Base-by-base conservation (phyloP, 176 grass and related monocot species). In the Avena sativa region DNA sequence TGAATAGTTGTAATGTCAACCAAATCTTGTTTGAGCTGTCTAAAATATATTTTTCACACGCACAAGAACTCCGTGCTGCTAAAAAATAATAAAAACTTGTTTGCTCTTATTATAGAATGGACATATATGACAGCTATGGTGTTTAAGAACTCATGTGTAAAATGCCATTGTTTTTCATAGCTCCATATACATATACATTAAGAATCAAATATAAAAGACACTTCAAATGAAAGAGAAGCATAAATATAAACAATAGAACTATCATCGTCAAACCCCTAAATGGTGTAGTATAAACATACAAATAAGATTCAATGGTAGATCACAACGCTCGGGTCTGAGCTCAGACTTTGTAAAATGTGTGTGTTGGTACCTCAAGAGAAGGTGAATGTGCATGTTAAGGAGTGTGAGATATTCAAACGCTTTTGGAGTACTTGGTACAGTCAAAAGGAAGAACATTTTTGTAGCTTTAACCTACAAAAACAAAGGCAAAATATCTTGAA, bases 371-470 rank as follows among this genome's bases (percentile, higher is more conserved):
- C 15, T 55, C 52, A 55, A 55, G 15, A 55, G 52, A 55, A n/a
- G 23, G 50, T 79, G 12, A 66, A 49, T 7, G n/a, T 61, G 59
- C n/a, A 62, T 9, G 67, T 56, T 49, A 64, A 53, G 84, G 76
- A 16, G 80, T 51, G 49, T 59, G 40, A 81, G 83, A 79, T 90
- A 55, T 55, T 55, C 14, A 1, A 55, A 55, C 15, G 11, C 15
- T 87, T 91, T 93, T 0, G 86, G 86, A 82, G 70, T 91, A 87
- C 63, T 89, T 95, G 9, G 93, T 95, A 84, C 90, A 90, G 49
- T 85, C 80, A 21, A 89, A 89, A 23, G 91, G 93, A 23, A 91
- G 88, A 9, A 89, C 67, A 69, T 92, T 77, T 82, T 28, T 28
- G 26, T 28, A 28, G 28, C 67, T 84, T 95, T 92, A 76, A 95